Evolutionary conservation across 352 stramenopile species (phyloP).

Genomic region (Phytophthora rubi): DNA sequence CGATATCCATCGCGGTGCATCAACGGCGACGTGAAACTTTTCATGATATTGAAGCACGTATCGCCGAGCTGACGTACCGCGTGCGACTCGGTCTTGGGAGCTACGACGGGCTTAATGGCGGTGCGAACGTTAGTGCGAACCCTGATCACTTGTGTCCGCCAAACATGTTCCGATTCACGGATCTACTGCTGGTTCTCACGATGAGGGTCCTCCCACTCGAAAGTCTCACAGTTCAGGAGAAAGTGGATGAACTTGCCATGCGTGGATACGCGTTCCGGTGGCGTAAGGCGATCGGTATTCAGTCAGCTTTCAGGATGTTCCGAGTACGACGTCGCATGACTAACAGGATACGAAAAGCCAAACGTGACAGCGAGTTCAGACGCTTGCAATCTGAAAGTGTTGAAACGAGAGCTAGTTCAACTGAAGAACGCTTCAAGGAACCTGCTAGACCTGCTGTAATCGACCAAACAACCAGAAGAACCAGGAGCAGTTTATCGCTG

Average conservation of each 20-base stretch:
- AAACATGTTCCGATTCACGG: conserved; percentile 79
- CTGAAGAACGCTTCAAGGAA: not conserved
- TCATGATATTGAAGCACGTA: conserved; percentile 73
- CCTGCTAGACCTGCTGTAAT: not conserved
- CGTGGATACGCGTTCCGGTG: conserved; percentile 74
- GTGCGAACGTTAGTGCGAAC: conserved; percentile 25
- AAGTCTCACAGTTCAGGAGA: conserved; percentile 79
- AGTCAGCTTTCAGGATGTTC: conserved; percentile 71
- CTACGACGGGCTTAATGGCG: conserved; percentile 41
- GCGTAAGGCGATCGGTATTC: conserved; percentile 63
- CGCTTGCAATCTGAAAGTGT: not conserved
- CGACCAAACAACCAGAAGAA: conserved; percentile 4
- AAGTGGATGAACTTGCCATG: conserved; percentile 83
- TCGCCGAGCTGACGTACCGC: conserved; percentile 71
- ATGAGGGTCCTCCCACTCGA: conserved; percentile 71
- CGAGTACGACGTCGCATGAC: conserved; percentile 40
- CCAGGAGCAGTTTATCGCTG: conserved; percentile 7
- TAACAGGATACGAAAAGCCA: conserved; percentile 22
- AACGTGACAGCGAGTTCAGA: conserved; percentile 13
- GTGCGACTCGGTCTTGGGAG: conserved; percentile 68
- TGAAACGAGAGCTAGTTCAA: not conserved
- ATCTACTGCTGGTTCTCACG: conserved; percentile 75
- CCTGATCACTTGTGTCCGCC: conserved; percentile 39
- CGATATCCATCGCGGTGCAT: conserved; percentile 44
- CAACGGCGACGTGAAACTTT: conserved; percentile 59